phyloP scores from a whole-genome alignment of 371 early-diverging fungal genomes.

The Zancudomyces culisetae region DNA sequence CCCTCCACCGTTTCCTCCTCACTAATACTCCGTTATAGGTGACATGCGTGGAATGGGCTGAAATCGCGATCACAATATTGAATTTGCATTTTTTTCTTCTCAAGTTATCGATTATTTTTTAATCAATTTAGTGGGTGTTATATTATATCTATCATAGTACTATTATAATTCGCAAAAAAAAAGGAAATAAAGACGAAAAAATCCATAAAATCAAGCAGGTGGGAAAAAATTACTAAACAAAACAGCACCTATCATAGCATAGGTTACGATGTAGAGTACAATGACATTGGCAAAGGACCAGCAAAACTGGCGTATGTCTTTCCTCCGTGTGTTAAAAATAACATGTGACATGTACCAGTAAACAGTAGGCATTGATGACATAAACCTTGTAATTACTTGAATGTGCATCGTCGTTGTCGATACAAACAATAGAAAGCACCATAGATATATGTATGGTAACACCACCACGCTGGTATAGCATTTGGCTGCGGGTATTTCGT shows the following conservation, averaged over 20 bases:
- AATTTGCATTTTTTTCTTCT: too few relatives aligned
- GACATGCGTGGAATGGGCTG: too few relatives aligned
- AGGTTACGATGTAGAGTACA: constrained; percentile 40
- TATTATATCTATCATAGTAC: too few relatives aligned
- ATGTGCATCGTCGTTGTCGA: constrained; percentile 64
- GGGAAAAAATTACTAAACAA: constrained; percentile 67
- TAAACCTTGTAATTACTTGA: constrained; percentile 74
- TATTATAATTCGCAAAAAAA: too few relatives aligned
- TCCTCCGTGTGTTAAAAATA: constrained; percentile 7
- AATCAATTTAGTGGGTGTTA: too few relatives aligned
- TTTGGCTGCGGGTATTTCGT: neutral
- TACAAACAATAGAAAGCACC: constrained; percentile 37
- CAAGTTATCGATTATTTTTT: too few relatives aligned
- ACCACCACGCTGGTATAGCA: constrained; percentile 16
- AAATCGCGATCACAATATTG: too few relatives aligned
- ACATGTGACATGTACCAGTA: constrained; percentile 62
- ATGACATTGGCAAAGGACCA: constrained; percentile 6
- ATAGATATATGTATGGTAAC: constrained; percentile 48
- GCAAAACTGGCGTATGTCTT: constrained; percentile 5
- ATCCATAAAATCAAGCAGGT: constrained; percentile 50
- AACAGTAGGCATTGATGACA: constrained; percentile 57
- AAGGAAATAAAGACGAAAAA: too few relatives aligned
- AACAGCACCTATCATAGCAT: constrained; percentile 45
- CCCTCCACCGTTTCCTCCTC: too few relatives aligned
- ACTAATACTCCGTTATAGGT: too few relatives aligned